These are phyloP conservation scores for Mortierella claussenii DNA, from an alignment of 192 early-diverging fungal species.

Conservation along the genomic window DNA sequence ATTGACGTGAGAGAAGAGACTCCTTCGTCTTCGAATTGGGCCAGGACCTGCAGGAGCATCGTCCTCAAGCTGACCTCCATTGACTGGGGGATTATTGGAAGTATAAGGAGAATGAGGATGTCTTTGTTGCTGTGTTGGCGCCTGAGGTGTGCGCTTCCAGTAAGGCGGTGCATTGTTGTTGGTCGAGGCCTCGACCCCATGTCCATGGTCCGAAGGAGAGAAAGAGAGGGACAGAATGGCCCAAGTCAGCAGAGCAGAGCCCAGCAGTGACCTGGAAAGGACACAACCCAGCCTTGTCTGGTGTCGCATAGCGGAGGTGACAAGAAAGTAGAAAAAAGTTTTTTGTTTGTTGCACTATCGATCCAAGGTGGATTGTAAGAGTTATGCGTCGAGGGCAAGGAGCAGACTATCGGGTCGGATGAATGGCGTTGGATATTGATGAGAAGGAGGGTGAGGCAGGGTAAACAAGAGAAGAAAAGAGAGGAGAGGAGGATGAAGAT, in stretches of 20 bases:
- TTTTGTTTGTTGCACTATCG: not conserved
- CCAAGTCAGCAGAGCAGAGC: conserved; percentile 21
- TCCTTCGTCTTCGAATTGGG: conserved; percentile 13
- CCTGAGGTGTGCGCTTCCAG: conserved; percentile 11
- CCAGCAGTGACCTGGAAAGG: conserved; percentile 20
- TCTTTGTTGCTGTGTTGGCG: not conserved
- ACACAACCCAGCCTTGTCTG: not conserved
- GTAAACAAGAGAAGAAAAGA: conserved; percentile 7
- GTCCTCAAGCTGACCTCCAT: not conserved
- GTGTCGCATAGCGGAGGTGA: conserved; percentile 15
- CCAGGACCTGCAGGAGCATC: not conserved
- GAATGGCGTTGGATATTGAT: not conserved
- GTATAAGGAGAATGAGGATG: conserved; percentile 13
- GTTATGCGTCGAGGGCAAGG: not conserved
- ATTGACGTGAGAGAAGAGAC: conserved; percentile 33
- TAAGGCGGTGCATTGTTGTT: conserved; percentile 2
- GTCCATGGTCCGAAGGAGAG: not conserved
- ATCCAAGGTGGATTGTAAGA: not conserved
- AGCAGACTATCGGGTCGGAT: not conserved
- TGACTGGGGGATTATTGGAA: not conserved
- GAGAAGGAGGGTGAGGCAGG: not conserved
- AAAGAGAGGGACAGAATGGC: conserved; percentile 19
- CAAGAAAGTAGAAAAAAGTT: not conserved
- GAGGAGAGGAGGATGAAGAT: not conserved
- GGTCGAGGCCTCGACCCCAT: no score